Evolutionary conservation across 225 moss, liverwort and hornwort species (phyloP), one percentile per base, ranked within the genome.

Genomic region (Polytrichum commune): DNA sequence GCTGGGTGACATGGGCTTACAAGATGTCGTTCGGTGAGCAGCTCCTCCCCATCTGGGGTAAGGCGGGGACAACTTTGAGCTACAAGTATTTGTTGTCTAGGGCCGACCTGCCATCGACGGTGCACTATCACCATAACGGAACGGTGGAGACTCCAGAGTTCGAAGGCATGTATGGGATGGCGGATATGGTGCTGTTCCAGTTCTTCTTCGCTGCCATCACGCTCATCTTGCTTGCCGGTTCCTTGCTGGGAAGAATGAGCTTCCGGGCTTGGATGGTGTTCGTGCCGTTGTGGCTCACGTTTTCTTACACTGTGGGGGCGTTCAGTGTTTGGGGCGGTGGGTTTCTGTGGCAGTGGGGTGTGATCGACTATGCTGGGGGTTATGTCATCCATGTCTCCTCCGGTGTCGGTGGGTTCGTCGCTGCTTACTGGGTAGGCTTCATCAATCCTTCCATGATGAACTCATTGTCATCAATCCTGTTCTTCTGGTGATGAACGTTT

Each of bases 141-240:
- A 75, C 75, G 3, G 27, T 83, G 5, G 86, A 86, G 67, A 75
- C 20, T 73, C 4, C 60, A 18, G 66, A 67, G 56, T 62, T 61
- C 23, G 30, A n/a, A 46, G 80, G 20, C 19, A 77, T 19, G 5
- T 86, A 78, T 33, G 61, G 30, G 20, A 86, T 83, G 86, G 64
- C 70, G 20, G 62, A 78, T 64, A 57, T 86, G 73, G 86, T 86
- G 32, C 75, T 83, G 62, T 86, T 80, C 73, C 86, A 86, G 69
- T 86, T 86, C 73, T 83, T 78, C 78, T 86, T 86, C 80, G 86
- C 86, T n/a, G 86, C 86, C 7, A 86, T 86, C 68, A 86, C 86
- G 0, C 46, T 86, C 28, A 72, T 86, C 20, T 72, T 86, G 35
- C 80, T 86, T 5, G 86, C 83, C 10, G 86, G 86, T 8, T 78